These are phyloP conservation scores for Manihot esculenta DNA, from an alignment of 441 rosid species.

Conservation along the genomic window DNA sequence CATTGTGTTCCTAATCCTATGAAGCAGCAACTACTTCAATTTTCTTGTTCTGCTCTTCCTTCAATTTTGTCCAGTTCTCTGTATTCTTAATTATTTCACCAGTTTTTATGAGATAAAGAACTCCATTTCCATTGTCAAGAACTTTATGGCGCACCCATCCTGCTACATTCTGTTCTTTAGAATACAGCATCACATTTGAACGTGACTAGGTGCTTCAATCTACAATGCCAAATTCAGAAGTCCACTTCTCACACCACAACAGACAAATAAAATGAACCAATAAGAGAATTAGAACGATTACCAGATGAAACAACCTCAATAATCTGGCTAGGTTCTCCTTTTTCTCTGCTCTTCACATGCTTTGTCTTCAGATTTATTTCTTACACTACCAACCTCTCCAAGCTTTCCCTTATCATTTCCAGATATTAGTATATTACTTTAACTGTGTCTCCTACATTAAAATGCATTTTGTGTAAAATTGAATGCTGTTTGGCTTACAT, in stretches of 20 bases:
- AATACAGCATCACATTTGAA: conserved; percentile 93
- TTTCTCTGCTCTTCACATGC: conserved; percentile 84
- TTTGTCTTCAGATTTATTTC: conserved; percentile 88
- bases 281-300: too few relatives aligned
- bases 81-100: conserved; percentile 72
- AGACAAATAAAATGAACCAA: conserved; percentile 8
- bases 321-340: conserved; percentile 84
- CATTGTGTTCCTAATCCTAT: conserved; percentile 5
- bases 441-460: conserved; percentile 83
- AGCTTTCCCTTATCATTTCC: conserved; percentile 87
- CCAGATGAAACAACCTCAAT: conserved; percentile 51
- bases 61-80: conserved; percentile 74
- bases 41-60: conserved; percentile 54
- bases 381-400: conserved; percentile 53
- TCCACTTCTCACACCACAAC: too few relatives aligned
- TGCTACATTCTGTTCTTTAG: conserved; percentile 68
- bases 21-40: conserved; percentile 51
- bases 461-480: conserved; percentile 81
- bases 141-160: conserved; percentile 86
- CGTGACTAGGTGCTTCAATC: conserved; percentile 94
- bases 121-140: conserved; percentile 67
- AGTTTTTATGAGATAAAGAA: conserved; percentile 77
- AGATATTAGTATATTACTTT: conserved; percentile 72
- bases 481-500: conserved; percentile 91
- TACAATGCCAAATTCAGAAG: conserved; percentile 36